Evolutionary conservation across 1,284 basidiomycete genomes (phyloP).

Genomic region (Melanopsichium pennsylvanicum): DNA sequence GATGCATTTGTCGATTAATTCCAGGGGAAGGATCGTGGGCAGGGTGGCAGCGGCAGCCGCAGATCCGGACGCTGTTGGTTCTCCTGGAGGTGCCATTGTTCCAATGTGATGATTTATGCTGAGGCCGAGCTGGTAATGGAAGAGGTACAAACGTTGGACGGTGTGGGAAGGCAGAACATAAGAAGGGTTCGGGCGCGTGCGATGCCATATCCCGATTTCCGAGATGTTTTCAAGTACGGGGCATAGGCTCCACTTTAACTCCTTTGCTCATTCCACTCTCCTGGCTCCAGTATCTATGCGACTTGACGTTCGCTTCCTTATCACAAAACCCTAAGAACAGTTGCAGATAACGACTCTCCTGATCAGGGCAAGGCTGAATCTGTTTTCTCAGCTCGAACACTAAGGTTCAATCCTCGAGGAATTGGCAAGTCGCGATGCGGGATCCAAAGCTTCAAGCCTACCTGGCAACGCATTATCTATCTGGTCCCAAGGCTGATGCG

Average conservation of each 20-base stretch:
- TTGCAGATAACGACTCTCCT: no score
- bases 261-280: neutral
- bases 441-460: conserved; percentile 68
- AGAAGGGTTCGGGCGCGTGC: conserved; percentile 6
- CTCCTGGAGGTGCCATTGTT: conserved; percentile 39
- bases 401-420: no score
- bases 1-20: conserved; percentile 66
- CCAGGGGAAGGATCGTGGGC: conserved; percentile 61
- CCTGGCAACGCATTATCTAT: conserved; percentile 79
- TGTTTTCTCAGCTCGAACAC: no score
- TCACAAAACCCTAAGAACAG: no score
- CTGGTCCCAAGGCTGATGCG: conserved; percentile 93
- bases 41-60: conserved; percentile 38
- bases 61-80: conserved; percentile 34
- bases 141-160: no score
- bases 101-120: neutral
- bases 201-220: conserved; percentile 6
- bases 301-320: no score
- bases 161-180: neutral
- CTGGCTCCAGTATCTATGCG: neutral
- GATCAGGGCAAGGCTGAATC: no score
- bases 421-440: conserved; percentile 39
- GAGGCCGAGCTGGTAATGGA: no score
- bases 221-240: conserved; percentile 9
- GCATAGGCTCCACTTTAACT: neutral